Evolutionary conservation across 345 rosid species (phyloP), one percentile per base, ranked within the genome.

Genomic region (Brassica carinata): DNA sequence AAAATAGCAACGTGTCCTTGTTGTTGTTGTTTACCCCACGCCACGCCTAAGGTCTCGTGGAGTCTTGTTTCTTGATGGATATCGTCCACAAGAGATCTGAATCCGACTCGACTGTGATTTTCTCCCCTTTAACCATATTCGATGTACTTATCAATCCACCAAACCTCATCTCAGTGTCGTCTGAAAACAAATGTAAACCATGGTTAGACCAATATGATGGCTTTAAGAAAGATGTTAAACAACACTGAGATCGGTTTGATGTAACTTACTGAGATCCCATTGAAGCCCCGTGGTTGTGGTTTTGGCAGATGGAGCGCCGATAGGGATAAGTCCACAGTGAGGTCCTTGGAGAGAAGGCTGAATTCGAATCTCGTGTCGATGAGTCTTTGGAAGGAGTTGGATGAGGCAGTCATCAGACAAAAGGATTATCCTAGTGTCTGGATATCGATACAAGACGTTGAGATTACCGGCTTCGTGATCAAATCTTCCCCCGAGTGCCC

Each of bases 401-500:
- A 94, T 87, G 61, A 92, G 92, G 85, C 93, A 89, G 71, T 92
- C 93, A 74, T 92, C 94, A 0, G 97, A 90, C 33, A 96, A 57
- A 31, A 96, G 98, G 36, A 87, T 71, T 68, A 96, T 88, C 26
- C 87, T 83, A 61, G 71, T 55, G 70, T 84, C 73, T 1, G 92
- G 88, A 83, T 94, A 92, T 14, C 67, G 86, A 84, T 76, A 91
- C 7, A 94, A 72, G 58, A 94, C 94, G 17, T 92, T 96, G 57
- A 96, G 81, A 78, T 96, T 94, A 78, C 98, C 98, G 27, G 89
- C 89, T 80, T 96, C 98, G 51, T 94, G 99, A 79, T 96, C 99
- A 81, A 92, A 96, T 48, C 99, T 86, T 58, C 98, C 99, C 18
- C 99, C 99, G 14, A 96, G 96, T 53, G 99, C 98, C 48, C 98